Percentiles rank a stretch among this genome's conserved stretches.
These are phyloP conservation scores for Claviceps africana DNA, from an alignment of 2,329 filamentous ascomycete genomes.

Conservation along the genomic window DNA sequence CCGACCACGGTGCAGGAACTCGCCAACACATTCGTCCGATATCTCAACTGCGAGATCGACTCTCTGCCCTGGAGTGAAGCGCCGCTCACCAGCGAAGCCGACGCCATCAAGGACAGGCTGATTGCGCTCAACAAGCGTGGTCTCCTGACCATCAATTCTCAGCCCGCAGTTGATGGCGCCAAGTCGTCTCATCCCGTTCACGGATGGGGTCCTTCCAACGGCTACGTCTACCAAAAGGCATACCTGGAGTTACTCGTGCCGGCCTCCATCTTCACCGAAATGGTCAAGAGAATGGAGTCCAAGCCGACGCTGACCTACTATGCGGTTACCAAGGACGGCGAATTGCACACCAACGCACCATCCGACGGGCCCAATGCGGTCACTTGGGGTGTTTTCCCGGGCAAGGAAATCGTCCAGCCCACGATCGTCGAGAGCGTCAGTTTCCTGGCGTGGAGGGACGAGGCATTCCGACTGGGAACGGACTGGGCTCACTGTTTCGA, in stretches of 20 bases:
- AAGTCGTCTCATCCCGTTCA: conserved; percentile 77
- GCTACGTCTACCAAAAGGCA: conserved; percentile 96
- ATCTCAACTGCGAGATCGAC: conserved; percentile 67
- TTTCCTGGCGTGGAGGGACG: conserved; percentile 97
- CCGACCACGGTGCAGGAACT: conserved; percentile 70
- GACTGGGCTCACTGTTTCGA: conserved; percentile 93
- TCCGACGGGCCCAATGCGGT: conserved; percentile 90
- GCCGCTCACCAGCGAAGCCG: conserved; percentile 69
- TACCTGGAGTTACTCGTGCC: conserved; percentile 87
- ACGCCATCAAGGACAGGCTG: conserved; percentile 62
- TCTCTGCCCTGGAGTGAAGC: conserved; percentile 89
- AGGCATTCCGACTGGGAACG: conserved; percentile 80
- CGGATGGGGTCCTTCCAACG: conserved; percentile 89
- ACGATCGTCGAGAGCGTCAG: conserved; percentile 98
- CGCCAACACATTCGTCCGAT: conserved; percentile 69
- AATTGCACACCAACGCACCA: conserved; percentile 71
- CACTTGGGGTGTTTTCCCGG: conserved; percentile 97
- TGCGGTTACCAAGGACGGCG: conserved; percentile 71
- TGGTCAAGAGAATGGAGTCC: conserved; percentile 63
- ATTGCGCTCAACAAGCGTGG: conserved; percentile 74
- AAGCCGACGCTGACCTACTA: conserved; percentile 86
- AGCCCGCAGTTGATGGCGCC: conserved; percentile 82
- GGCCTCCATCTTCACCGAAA: conserved; percentile 60
- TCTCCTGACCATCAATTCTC: conserved; percentile 90
- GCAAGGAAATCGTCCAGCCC: conserved; percentile 98